Conservation (phyloP, 2,329 filamentous ascomycete genomes). For the Colletotrichum eleusines region DNA sequence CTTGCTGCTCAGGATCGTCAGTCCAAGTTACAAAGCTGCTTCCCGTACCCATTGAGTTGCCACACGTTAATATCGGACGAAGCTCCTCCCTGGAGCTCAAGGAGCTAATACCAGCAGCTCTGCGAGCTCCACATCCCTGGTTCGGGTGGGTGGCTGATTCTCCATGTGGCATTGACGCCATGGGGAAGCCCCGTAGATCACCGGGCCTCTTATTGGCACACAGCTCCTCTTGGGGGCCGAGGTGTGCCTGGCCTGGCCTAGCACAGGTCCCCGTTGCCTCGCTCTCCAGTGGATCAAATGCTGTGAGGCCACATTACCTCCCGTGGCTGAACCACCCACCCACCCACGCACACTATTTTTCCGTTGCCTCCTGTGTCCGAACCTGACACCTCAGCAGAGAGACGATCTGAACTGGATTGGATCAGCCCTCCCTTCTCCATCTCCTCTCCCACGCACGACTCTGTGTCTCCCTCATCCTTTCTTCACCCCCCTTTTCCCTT, state of each 20-base stretch:
- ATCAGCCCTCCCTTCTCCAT: slow-evolving; percentile 2
- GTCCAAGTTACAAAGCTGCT: background rate
- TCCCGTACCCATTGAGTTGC: background rate
- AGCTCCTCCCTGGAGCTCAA: slow-evolving; percentile 13
- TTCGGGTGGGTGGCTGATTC: slow-evolving; percentile 29
- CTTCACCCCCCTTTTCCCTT: background rate
- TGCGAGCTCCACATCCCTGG: slow-evolving; percentile 13
- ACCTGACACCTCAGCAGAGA: slow-evolving; percentile 30
- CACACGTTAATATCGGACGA: background rate
- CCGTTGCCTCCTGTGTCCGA: slow-evolving; percentile 20
- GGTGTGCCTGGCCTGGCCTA: background rate
- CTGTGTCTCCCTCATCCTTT: slow-evolving; percentile 12
- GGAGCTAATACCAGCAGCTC: slow-evolving; percentile 1
- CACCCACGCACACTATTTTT: slow-evolving; percentile 33
- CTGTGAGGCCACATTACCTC: slow-evolving; percentile 39
- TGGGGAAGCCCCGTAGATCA: too few species aligned
- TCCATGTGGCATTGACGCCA: slow-evolving; percentile 27
- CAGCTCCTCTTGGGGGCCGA: background rate
- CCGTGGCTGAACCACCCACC: slow-evolving; percentile 23
- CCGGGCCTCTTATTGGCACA: slow-evolving; percentile 2
- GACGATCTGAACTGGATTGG: slow-evolving; percentile 25
- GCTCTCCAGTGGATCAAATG: slow-evolving; percentile 32
- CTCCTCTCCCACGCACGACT: slow-evolving; percentile 9
- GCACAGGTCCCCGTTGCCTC: background rate
- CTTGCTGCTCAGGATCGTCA: background rate